Conservation (phyloP, 768 basidiomycete species). For the Suillus occidentalis region DNA sequence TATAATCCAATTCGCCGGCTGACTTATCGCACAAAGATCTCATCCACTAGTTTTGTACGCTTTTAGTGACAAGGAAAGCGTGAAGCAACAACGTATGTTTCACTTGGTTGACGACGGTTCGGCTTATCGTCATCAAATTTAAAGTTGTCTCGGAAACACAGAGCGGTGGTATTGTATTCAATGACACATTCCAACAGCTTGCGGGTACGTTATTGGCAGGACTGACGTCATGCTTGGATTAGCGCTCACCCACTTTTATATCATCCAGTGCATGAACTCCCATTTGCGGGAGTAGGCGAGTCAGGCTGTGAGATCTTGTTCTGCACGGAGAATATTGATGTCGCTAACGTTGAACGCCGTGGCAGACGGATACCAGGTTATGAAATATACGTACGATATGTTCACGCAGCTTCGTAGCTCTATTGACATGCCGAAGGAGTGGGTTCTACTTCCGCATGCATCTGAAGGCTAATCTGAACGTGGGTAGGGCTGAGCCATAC, state of each 20-base stretch:
- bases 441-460: conserved; percentile 14
- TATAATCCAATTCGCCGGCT: neutral
- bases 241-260: conserved; percentile 12
- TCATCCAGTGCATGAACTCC: conserved; percentile 38
- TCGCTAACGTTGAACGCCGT: conserved; percentile 1
- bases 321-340: neutral
- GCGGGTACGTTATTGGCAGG: conserved; percentile 34
- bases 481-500: conserved; percentile 22
- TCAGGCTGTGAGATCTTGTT: conserved; percentile 54
- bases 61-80: conserved; percentile 51
- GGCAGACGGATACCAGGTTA: conserved; percentile 53
- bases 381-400: conserved; percentile 54
- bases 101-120: neutral
- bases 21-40: conserved; percentile 35
- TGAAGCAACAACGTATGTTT: conserved; percentile 40
- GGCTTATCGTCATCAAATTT: neutral
- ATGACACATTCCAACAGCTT: conserved; percentile 61
- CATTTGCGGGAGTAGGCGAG: conserved; percentile 57
- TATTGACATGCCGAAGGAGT: conserved; percentile 61
- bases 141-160: conserved; percentile 55
- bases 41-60: conserved; percentile 64
- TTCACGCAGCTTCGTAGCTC: conserved; percentile 52
- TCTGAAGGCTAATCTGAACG: conserved; percentile 9
- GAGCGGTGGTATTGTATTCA: conserved; percentile 58
- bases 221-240: conserved; percentile 15